phyloP scores from a whole-genome alignment of 306 rosid species.

The Glycyrrhiza uralensis region DNA sequence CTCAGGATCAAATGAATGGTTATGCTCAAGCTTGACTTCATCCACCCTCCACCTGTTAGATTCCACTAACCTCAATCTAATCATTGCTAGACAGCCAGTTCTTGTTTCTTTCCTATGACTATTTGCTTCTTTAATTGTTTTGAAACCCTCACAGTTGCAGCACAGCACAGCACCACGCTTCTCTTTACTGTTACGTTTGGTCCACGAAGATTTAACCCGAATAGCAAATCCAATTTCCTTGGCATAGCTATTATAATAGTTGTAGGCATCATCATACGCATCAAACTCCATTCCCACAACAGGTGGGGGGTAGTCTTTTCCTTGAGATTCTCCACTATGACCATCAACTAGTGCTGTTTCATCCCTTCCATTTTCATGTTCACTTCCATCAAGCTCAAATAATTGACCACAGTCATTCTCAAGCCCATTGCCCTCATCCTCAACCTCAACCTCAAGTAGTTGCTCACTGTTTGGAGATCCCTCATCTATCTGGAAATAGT shows the following conservation, averaged over 20 bases:
- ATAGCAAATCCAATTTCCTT: slow-evolving; percentile 89
- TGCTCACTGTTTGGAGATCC: slow-evolving; percentile 64
- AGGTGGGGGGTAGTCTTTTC: slow-evolving; percentile 58
- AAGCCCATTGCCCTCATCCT: slow-evolving; percentile 54
- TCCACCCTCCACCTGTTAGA: slow-evolving; percentile 94
- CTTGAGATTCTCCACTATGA: slow-evolving; percentile 48
- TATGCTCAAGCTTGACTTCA: slow-evolving; percentile 93
- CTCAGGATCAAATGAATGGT: slow-evolving; percentile 92
- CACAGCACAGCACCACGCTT: slow-evolving; percentile 97
- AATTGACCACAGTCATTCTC: slow-evolving; percentile 65
- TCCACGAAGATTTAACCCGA: slow-evolving; percentile 94
- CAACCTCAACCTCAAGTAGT: slow-evolving; percentile 61
- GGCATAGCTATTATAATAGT: slow-evolving; percentile 78
- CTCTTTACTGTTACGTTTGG: slow-evolving; percentile 96
- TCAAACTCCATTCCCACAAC: slow-evolving; percentile 85
- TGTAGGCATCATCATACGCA: slow-evolving; percentile 90
- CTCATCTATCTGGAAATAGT: slow-evolving; percentile 62
- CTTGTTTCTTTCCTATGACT: slow-evolving; percentile 89
- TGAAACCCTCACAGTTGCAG: slow-evolving; percentile 95
- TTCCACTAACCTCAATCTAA: slow-evolving; percentile 90
- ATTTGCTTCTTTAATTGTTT: slow-evolving; percentile 76
- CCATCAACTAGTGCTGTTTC: slow-evolving; percentile 46
- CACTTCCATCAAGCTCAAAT: slow-evolving; percentile 52
- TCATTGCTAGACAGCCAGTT: slow-evolving; percentile 93
- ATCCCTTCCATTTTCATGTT: slow-evolving; percentile 54